phyloP scores from a whole-genome alignment of 2,329 filamentous ascomycete species.

The Trichoderma simmonsii region DNA sequence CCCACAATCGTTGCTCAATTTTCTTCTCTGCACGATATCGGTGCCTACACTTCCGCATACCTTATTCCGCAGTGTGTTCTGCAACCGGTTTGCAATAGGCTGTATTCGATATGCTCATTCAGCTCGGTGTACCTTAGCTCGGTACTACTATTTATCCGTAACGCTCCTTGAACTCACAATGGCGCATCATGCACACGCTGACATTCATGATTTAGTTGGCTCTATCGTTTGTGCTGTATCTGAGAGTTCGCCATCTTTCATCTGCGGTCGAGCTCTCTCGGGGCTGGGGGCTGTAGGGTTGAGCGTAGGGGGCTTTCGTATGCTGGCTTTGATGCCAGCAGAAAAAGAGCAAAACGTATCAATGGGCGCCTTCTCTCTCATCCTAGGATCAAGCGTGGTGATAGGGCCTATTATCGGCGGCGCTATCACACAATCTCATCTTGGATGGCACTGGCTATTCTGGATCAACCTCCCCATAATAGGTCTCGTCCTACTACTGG shows the following conservation, averaged over 20 bases:
- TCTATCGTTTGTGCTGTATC: not conserved
- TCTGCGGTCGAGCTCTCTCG: not conserved
- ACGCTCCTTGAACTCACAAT: not conserved
- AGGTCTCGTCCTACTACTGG: not conserved
- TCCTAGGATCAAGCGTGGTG: not conserved
- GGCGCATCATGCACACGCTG: not conserved
- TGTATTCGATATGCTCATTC: not conserved
- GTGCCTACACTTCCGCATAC: not conserved
- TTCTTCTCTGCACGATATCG: not conserved
- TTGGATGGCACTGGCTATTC: slow-evolving; percentile 4
- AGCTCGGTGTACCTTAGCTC: not conserved
- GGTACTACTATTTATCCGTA: not conserved
- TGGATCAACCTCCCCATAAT: slow-evolving; percentile 7
- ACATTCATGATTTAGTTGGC: not conserved
- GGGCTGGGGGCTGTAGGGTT: not conserved
- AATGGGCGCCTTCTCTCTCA: slow-evolving; percentile 1
- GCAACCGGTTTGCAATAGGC: not conserved
- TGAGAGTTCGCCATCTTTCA: not conserved
- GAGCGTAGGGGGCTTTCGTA: slow-evolving; percentile 5
- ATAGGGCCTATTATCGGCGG: slow-evolving; percentile 1
- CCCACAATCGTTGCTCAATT: not conserved
- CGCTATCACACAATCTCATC: not conserved
- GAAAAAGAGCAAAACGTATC: not conserved
- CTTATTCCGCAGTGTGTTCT: slow-evolving; percentile 3
- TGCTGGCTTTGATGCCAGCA: slow-evolving; percentile 2